Evolutionary conservation across 1,284 basidiomycete genomes (phyloP).

Genomic region (Singerocomus inundabilis): DNA sequence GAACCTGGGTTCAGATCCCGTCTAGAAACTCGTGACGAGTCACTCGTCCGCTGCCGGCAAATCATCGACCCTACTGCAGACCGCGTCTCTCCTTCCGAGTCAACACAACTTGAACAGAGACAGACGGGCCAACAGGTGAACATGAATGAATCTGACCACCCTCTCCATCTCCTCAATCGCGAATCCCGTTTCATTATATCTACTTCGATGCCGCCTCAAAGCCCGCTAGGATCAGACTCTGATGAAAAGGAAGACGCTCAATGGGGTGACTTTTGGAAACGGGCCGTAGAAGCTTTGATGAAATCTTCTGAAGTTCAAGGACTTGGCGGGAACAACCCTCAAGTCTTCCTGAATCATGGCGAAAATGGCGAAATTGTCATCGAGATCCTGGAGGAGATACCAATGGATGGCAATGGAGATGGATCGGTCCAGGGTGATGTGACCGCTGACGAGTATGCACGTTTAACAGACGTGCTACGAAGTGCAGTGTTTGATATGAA

Average conservation of each 20-base stretch:
- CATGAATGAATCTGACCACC: slow-evolving; percentile 47
- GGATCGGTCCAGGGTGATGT: slow-evolving; percentile 28
- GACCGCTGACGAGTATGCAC: slow-evolving; percentile 30
- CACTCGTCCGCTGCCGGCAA: slow-evolving; percentile 72
- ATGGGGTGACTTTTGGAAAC: slow-evolving; percentile 31
- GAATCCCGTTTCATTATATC: slow-evolving; percentile 50
- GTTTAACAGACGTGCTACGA: slow-evolving; percentile 42
- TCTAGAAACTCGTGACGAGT: slow-evolving; percentile 62
- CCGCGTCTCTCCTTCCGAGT: slow-evolving; percentile 29
- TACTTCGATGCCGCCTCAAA: slow-evolving; percentile 27
- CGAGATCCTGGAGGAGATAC: slow-evolving; percentile 52
- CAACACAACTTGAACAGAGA: slow-evolving; percentile 35
- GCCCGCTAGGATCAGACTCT: slow-evolving; percentile 17
- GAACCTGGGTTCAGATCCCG: slow-evolving; percentile 87
- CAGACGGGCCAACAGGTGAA: slow-evolving; percentile 28
- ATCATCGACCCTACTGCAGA: slow-evolving; percentile 45
- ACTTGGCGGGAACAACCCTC: slow-evolving; percentile 29
- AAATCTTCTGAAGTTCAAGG: slow-evolving; percentile 33
- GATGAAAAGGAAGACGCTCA: slow-evolving; percentile 18
- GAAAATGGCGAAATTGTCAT: slow-evolving; percentile 56
- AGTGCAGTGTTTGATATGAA: slow-evolving; percentile 40
- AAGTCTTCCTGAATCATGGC: slow-evolving; percentile 41
- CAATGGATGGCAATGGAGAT: slow-evolving; percentile 35
- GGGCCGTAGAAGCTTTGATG: slow-evolving; percentile 44
- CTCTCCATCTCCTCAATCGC: slow-evolving; percentile 47